These are phyloP conservation scores for Schrenkiella parvula DNA, from an alignment of 345 rosid genomes.

Conservation along the genomic window DNA sequence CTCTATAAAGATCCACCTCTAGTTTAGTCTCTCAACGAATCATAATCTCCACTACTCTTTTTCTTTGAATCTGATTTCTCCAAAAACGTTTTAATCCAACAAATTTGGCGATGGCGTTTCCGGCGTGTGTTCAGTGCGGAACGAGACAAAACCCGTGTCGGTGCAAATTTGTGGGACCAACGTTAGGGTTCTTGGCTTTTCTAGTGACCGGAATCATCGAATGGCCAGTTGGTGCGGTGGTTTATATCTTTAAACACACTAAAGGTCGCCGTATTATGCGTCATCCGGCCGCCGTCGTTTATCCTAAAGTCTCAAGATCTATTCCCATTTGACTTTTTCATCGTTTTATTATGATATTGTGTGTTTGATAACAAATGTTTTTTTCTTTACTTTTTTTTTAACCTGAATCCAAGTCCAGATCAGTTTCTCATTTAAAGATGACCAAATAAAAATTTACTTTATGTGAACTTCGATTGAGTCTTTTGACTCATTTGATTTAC, in stretches of 20 bases:
- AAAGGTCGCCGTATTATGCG: constrained; percentile 87
- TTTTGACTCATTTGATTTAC: neutral
- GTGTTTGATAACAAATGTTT: neutral
- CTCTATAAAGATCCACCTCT: constrained; percentile 8
- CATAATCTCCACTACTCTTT: neutral
- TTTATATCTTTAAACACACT: constrained; percentile 57
- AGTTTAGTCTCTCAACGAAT: neutral
- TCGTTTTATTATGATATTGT: neutral
- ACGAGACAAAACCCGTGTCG: constrained; percentile 69
- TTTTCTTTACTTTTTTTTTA: neutral
- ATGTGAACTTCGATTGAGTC: neutral
- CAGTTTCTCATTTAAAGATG: neutral
- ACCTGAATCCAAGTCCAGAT: neutral
- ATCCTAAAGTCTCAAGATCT: constrained; percentile 49
- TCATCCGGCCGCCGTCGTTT: constrained; percentile 68
- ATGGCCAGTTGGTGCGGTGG: constrained; percentile 89
- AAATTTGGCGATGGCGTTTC: constrained; percentile 31
- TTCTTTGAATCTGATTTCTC: neutral
- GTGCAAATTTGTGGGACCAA: constrained; percentile 84
- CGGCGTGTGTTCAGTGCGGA: constrained; percentile 67
- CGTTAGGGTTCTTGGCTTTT: constrained; percentile 71
- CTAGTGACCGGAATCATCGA: constrained; percentile 60
- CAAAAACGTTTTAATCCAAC: neutral
- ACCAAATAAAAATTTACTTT: neutral
- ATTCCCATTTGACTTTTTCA: constrained; percentile 53